Base-by-base conservation (phyloP, 2,329 filamentous ascomycete genomes). In the Metarhizium album region DNA sequence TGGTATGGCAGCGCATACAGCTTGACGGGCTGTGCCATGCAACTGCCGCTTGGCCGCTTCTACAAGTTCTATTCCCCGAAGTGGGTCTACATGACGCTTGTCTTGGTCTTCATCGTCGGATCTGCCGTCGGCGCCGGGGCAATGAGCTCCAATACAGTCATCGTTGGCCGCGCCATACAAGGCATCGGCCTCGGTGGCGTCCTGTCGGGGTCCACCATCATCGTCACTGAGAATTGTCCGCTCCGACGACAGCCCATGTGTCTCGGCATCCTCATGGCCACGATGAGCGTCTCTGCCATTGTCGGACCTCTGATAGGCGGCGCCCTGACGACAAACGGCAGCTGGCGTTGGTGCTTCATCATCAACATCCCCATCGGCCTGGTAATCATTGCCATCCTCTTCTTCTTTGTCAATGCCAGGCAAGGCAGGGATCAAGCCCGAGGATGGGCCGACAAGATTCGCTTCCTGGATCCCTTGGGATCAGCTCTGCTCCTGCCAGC, bases 101-200 rank as follows among this genome's bases (percentile, higher is more conserved):
- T 62, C 24, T 24, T 56, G 18, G 48, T 61, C 22, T 62, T 62
- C 42, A 55, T 60, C 40, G 42, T 61, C 20, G 60, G 60, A 2
- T 60, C 57, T 2, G 53, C 54, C 1, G 52, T 64, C 2, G 60
- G 60, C 3, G 60, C 53, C 8, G 59, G 43, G 31, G 59, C 62
- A 0, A 62, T 62, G 2, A 63, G 54, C 42, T 65, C 62, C 11
- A 55, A 54, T 6, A 62, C 63, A 24, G 61, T 71, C 42, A 70
- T 71, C 38, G 53, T 62, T 4, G 70, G 70, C 4, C 63, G 69
- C 14, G 66, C 67, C 4, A 54, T 71, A 18, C 62, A 67, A 5
- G 69, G 68, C 14, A 46, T 66, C 14, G 69, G 68, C 2, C 61
- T 58, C 3, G 66, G 60, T 0, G 67, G 68, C 2, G 60, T 70